phyloP scores from a whole-genome alignment of 2,329 filamentous ascomycete species.

The Herpotrichia juniperi region DNA sequence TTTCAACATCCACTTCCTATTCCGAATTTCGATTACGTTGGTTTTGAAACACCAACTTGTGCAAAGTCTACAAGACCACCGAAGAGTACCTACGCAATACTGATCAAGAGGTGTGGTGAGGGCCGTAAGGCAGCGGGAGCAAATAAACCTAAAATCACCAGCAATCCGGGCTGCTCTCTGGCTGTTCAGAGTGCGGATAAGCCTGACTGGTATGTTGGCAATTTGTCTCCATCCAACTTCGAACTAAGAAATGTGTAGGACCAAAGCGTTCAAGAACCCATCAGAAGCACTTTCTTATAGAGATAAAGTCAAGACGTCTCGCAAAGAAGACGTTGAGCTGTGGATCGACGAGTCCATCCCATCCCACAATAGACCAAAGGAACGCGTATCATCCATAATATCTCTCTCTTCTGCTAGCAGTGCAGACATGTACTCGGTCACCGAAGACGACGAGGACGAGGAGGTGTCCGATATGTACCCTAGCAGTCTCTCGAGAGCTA shows the following conservation, averaged over 20 bases:
- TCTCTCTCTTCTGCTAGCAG: conserved; percentile 36
- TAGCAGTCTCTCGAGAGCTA: conserved; percentile 21
- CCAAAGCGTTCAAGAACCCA: conserved; percentile 4
- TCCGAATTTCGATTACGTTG: neutral
- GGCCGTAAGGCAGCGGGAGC: neutral
- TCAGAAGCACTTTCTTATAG: neutral
- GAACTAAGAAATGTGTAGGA: neutral
- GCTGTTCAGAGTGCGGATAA: neutral
- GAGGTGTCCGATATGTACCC: neutral
- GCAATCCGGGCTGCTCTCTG: neutral
- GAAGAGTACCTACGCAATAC: neutral
- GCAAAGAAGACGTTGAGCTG: conserved; percentile 26
- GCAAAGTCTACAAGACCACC: neutral
- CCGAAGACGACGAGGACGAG: conserved; percentile 28
- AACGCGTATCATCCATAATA: conserved; percentile 31
- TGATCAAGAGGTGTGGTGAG: neutral
- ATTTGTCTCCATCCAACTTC: neutral
- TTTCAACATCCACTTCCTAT: neutral
- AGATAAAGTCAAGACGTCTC: conserved; percentile 1
- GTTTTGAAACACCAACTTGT: neutral
- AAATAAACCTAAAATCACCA: neutral
- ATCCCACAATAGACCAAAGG: conserved; percentile 22
- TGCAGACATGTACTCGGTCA: conserved; percentile 35
- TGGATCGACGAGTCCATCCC: conserved; percentile 34
- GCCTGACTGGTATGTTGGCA: neutral